These are phyloP conservation scores for Mrakia gelida DNA, from an alignment of 768 basidiomycete genomes.

Conservation along the genomic window DNA sequence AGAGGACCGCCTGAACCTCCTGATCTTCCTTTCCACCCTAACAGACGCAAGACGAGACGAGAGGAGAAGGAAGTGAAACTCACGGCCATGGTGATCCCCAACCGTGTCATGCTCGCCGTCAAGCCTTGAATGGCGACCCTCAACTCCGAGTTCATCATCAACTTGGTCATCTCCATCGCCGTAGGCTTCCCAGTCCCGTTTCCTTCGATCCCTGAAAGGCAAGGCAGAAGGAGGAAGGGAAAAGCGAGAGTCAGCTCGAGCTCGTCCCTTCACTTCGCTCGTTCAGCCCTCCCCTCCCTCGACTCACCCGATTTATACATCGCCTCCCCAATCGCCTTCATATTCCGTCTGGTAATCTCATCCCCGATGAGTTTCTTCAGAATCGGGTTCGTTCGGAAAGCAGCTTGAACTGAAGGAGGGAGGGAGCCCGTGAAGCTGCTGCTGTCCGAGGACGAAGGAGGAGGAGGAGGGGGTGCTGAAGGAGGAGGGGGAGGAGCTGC, in stretches of 20 bases:
- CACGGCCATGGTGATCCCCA: neutral
- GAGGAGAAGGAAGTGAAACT: neutral
- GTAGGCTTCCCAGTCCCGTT: neutral
- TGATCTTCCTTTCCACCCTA: neutral
- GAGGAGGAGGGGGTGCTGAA: neutral
- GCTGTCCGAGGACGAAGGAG: neutral
- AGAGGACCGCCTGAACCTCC: neutral
- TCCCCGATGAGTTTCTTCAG: neutral
- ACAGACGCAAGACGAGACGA: neutral
- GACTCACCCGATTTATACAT: neutral
- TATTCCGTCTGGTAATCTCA: neutral
- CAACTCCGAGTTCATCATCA: neutral
- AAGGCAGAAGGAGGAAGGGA: no score
- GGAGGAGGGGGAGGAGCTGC: neutral
- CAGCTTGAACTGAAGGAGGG: neutral
- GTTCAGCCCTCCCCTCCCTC: neutral
- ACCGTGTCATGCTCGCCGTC: neutral
- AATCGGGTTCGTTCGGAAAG: neutral
- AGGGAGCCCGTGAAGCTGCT: neutral
- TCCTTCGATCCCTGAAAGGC: neutral
- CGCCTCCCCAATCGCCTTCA: neutral
- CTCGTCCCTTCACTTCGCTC: neutral
- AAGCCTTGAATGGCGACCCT: neutral
- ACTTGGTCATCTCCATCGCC: neutral
- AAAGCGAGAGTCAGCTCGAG: neutral